phyloP scores from a whole-genome alignment of 2,329 filamentous ascomycete genomes.

The Eutypella sp. region DNA sequence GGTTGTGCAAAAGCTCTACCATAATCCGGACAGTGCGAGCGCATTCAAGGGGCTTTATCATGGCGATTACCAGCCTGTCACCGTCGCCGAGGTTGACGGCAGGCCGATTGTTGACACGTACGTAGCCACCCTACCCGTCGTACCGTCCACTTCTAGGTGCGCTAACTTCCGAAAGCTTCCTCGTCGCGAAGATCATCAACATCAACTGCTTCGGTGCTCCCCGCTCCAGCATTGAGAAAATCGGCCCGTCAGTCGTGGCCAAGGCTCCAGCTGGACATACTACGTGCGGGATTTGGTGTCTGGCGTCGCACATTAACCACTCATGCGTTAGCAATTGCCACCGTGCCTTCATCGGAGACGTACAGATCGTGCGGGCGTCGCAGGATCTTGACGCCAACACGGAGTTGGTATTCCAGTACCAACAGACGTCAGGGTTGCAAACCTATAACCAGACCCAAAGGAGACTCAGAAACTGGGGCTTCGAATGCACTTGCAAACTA shows the following conservation, averaged over 20 bases:
- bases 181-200: constrained; percentile 36
- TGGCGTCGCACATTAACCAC: constrained; percentile 49
- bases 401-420: constrained; percentile 42
- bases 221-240: constrained; percentile 14
- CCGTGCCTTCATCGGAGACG: constrained; percentile 49
- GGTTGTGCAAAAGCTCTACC: constrained; percentile 40
- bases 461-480: constrained; percentile 33
- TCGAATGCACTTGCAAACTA: constrained; percentile 36
- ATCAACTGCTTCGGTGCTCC: constrained; percentile 39
- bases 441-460: constrained; percentile 27
- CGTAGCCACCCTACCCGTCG: constrained; percentile 20
- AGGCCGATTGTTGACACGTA: constrained; percentile 41
- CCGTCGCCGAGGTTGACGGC: constrained; percentile 27
- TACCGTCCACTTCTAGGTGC: not conserved
- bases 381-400: constrained; percentile 36
- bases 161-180: constrained; percentile 31
- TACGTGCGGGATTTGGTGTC: constrained; percentile 41
- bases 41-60: constrained; percentile 34
- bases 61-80: constrained; percentile 33
- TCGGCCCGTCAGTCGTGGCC: not conserved
- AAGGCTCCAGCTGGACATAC: constrained; percentile 3
- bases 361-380: constrained; percentile 45
- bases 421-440: constrained; percentile 10
- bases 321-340: constrained; percentile 42
- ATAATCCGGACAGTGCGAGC: constrained; percentile 30